Evolutionary conservation across 2,329 filamentous ascomycete genomes (phyloP), one percentile per base, ranked within the genome.

Genomic region (Cercospora janseana): DNA sequence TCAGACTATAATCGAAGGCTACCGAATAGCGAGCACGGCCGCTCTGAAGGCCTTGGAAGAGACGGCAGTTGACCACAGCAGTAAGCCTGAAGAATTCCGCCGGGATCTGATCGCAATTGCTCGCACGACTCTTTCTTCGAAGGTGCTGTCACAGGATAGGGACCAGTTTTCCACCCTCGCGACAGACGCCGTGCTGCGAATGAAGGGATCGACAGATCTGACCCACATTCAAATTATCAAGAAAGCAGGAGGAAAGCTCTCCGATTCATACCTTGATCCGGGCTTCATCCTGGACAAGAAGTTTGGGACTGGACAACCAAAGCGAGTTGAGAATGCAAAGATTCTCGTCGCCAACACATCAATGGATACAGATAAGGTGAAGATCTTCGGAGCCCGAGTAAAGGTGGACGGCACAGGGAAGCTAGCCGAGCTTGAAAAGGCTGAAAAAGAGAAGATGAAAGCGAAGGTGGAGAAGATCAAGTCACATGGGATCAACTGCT

Each of bases 351-450:
- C 93, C 58, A 98, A 98, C 75, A 98, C 93, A 41, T 87, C 91
- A 9, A 98, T 98, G 93, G 93, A 98, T 73, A 98, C 93, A 27
- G 93, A 98, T 75, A 98, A 98, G 79, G 88, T 98, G 76, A 98
- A 98, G 81, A 97, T 98, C 65, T 98, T 98, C 65, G 93, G 93
- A 57, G 93, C 93, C 12, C 83, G 92, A 52, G 89, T 98, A 65
- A 97, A 97, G 80, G 93, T 98, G 54, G 87, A 88, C 61, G 92
- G 89, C 24, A 98, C 93, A 3, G 89, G 89, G 70, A 96, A 97
- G 79, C 81, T 98, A 42, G 93, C 93, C n/a, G 93, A 98, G 66
- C 79, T 98, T 47, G 93, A 98, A 73, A 95, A 94, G 80, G 93
- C 93, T 4, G 93, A 97, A 77, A 87, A 89, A 65, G 93, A 98